Evolutionary conservation across 768 basidiomycete species (phyloP).

Genomic region (Hypholoma fasciculare): DNA sequence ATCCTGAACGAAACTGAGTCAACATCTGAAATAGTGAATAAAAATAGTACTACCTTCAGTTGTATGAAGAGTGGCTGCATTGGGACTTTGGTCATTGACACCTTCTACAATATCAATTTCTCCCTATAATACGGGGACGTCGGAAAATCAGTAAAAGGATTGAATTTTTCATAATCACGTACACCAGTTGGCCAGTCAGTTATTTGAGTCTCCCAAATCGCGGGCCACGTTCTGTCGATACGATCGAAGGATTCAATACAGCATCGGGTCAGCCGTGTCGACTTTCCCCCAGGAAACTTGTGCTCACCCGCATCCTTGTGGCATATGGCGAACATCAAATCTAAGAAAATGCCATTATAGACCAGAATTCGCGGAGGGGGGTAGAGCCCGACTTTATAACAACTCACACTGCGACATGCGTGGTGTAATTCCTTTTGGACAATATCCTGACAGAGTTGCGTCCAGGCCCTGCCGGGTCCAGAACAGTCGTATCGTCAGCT

Average conservation of each 20-base stretch:
- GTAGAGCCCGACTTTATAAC: neutral
- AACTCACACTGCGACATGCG: slow-evolving; percentile 53
- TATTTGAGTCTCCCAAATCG: slow-evolving; percentile 56
- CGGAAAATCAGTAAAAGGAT: neutral
- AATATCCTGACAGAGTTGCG: slow-evolving; percentile 55
- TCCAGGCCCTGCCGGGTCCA: slow-evolving; percentile 49
- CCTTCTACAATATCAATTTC: slow-evolving; percentile 44
- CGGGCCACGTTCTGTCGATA: slow-evolving; percentile 41
- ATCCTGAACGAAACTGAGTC: slow-evolving; percentile 11
- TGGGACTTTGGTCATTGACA: slow-evolving; percentile 37
- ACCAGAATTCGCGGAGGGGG: neutral
- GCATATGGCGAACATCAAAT: slow-evolving; percentile 39
- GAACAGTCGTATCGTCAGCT: slow-evolving; percentile 45
- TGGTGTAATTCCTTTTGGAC: slow-evolving; percentile 50
- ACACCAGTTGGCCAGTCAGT: slow-evolving; percentile 49
- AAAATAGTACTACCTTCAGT: slow-evolving; percentile 46
- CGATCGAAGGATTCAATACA: neutral
- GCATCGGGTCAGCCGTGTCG: neutral
- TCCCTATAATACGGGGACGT: slow-evolving; percentile 21
- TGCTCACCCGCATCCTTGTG: slow-evolving; percentile 34
- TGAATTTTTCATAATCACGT: neutral
- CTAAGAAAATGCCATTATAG: slow-evolving; percentile 11
- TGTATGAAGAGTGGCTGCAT: slow-evolving; percentile 38
- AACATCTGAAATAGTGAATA: slow-evolving; percentile 19
- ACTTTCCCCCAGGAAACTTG: too few species aligned